Evolutionary conservation across 2,329 filamentous ascomycete species (phyloP).

Genomic region (Clathrospora elynae): DNA sequence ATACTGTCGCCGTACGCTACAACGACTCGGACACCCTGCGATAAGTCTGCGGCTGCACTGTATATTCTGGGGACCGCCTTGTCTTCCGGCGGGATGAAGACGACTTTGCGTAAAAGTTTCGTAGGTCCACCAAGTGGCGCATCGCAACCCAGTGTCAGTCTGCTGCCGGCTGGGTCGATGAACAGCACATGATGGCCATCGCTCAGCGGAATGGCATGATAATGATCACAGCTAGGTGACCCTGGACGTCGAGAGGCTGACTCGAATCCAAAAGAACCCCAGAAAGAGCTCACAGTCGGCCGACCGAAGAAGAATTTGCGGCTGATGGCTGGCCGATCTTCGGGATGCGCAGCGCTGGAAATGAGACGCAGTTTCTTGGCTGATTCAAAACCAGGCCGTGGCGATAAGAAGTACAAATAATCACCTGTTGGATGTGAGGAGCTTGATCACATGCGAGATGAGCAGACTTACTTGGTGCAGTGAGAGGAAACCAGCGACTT

Average conservation of each 20-base stretch:
- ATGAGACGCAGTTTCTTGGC: slow-evolving; percentile 65
- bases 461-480: slow-evolving; percentile 50
- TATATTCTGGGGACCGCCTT: slow-evolving; percentile 58
- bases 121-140: slow-evolving; percentile 62
- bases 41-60: slow-evolving; percentile 61
- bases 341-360: slow-evolving; percentile 61
- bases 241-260: slow-evolving; percentile 10
- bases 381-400: slow-evolving; percentile 57
- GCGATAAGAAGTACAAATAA: slow-evolving; percentile 65
- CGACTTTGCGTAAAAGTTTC: slow-evolving; percentile 63
- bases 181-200: slow-evolving; percentile 70
- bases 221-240: slow-evolving; percentile 58
- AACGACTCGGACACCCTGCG: slow-evolving; percentile 63
- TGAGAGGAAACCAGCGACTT: slow-evolving; percentile 62
- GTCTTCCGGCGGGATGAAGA: slow-evolving; percentile 54
- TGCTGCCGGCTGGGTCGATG: slow-evolving; percentile 62
- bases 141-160: slow-evolving; percentile 66
- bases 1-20: slow-evolving; percentile 61
- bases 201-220: slow-evolving; percentile 66
- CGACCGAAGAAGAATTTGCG: slow-evolving; percentile 28
- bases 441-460: not conserved
- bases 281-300: slow-evolving; percentile 25
- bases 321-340: slow-evolving; percentile 35
- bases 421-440: slow-evolving; percentile 39
- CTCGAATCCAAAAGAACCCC: slow-evolving; percentile 33